A percentile compares a stretch with the other conserved stretches of the same genome.
Conservation (phyloP, 2,329 filamentous ascomycete genomes). For the Ophiocordyceps camponoti-saundersi region DNA sequence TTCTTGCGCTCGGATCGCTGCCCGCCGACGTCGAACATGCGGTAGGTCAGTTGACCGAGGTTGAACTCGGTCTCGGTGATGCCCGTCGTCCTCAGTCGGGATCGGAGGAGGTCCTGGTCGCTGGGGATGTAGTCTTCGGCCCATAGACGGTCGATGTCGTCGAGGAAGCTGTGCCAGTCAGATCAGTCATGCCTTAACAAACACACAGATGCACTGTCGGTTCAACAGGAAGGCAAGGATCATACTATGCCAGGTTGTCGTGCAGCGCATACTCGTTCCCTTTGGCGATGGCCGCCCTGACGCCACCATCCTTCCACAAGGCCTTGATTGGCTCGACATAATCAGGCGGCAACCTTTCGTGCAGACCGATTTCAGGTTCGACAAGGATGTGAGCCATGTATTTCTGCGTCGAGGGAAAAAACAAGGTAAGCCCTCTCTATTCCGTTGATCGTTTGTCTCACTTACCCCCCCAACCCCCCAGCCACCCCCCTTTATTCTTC, state of each 20-base stretch:
- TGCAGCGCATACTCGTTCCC: slow-evolving; percentile 95
- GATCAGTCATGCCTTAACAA: too few species aligned
- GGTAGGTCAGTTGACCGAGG: slow-evolving; percentile 84
- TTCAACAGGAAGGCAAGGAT: slow-evolving; percentile 4
- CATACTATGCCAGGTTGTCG: slow-evolving; percentile 88
- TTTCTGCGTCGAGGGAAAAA: too few species aligned
- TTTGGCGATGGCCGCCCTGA: slow-evolving; percentile 75
- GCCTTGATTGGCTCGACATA: slow-evolving; percentile 68
- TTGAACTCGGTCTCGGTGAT: slow-evolving; percentile 95
- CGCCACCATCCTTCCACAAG: slow-evolving; percentile 70
- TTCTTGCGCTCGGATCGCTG: slow-evolving; percentile 96
- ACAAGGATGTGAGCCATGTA: slow-evolving; percentile 61
- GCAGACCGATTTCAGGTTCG: slow-evolving; percentile 66
- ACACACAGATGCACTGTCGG: background rate
- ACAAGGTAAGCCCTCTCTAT: too few species aligned
- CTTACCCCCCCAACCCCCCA: too few species aligned
- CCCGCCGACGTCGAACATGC: slow-evolving; percentile 95
- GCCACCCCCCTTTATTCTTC: too few species aligned
- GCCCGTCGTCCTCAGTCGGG: slow-evolving; percentile 94
- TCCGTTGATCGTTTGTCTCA: too few species aligned
- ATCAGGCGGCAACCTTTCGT: slow-evolving; percentile 63
- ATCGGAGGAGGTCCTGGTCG: slow-evolving; percentile 86
- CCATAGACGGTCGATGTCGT: slow-evolving; percentile 81
- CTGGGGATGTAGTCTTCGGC: slow-evolving; percentile 87
- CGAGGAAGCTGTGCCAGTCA: slow-evolving; percentile 60